Base-by-base conservation (phyloP, 1,284 basidiomycete species). In the Puccinia novopanici region DNA sequence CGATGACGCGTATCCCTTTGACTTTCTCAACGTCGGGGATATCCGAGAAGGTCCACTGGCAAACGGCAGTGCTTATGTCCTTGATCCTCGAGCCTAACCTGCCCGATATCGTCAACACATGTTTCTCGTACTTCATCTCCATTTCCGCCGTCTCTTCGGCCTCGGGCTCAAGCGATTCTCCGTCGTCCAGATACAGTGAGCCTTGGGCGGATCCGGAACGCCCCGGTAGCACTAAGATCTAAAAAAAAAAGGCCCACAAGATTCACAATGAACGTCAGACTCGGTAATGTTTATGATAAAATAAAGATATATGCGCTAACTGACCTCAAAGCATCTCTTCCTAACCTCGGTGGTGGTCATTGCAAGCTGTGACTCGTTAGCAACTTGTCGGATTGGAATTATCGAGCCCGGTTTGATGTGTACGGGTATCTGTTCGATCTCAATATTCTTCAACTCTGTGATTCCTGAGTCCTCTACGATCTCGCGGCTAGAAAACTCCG, bases 401-500 rank as follows among this genome's bases (percentile, higher is more conserved):
- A 91, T 86, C 0, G 86, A 85, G 17, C 91, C 91, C 59, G 90
- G 89, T 70, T 87, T 87, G 85, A 91, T 90, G 84, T 90, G 87
- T 52, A 91, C 85, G 0, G 90, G 90, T 79, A 91, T 91, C 22
- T 88, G 84, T 3, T 89, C 89, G 83, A 89, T 89, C 81, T n/a
- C n/a, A n/a, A n/a, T n/a, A n/a, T n/a, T n/a, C n/a, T n/a, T n/a
- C n/a, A n/a, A n/a, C n/a, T n/a, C n/a, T n/a, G n/a, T n/a, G n/a
- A n/a, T n/a, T n/a, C n/a, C n/a, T n/a, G n/a, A n/a, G n/a, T n/a
- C n/a, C n/a, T n/a, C n/a, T n/a, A n/a, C n/a, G n/a, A n/a, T n/a
- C n/a, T n/a, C n/a, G n/a, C n/a, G n/a, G n/a, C n/a, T n/a, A n/a
- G n/a, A n/a, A n/a, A n/a, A n/a, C n/a, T n/a, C n/a, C n/a, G n/a